Evolutionary conservation across 257 asterid genomes (phyloP), one percentile per base, ranked within the genome.

Genomic region (Knoxia roxburghii): DNA sequence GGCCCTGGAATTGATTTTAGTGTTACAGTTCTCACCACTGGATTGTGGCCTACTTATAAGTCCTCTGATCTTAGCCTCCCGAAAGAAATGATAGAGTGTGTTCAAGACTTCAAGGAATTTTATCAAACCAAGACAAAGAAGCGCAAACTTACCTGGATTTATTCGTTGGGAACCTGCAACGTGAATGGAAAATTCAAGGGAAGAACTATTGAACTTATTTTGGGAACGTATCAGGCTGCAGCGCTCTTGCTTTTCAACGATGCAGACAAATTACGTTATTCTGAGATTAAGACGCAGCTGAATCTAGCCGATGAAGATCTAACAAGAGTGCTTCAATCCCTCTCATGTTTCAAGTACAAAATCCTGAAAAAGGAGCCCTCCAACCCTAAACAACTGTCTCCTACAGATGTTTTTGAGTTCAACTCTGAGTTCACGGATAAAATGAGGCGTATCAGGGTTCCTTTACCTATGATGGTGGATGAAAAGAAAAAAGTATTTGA

Each of bases 41-140:
- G 88, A 43, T 82, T 82, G 71, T 86, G 93, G 93, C 93, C 93
- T 27, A 80, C 74, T 52, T 86, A 78, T 64, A 84, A 84, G 74
- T 76, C 88, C 23, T 80, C 85, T 20, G 88, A 82, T 68, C 75
- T 82, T 43, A 73, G 76, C 58, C 94, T 84, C 54, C 87, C 94
- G 2, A 75, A 72, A 8, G 94, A 86, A 58, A 84, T 86, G 89
- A 87, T 82, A 62, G 84, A 86, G 54, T 82, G 94, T 68, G 80
- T 86, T 9, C 79, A 80, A 71, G 82, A 66, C 61, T 84, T 82
- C 78, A 80, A 77, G 72, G 88, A 82, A 59, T 82, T 78, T 68
- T 84, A 78, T 55, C 39, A 70, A 65, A 55, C 80, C 24, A 78
- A 73, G 70, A 75, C 85, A 6, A 76, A 78, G 64, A 76, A 75